phyloP scores from a whole-genome alignment of 2,329 filamentous ascomycete genomes.

The Cadophora luteo-olivacea region DNA sequence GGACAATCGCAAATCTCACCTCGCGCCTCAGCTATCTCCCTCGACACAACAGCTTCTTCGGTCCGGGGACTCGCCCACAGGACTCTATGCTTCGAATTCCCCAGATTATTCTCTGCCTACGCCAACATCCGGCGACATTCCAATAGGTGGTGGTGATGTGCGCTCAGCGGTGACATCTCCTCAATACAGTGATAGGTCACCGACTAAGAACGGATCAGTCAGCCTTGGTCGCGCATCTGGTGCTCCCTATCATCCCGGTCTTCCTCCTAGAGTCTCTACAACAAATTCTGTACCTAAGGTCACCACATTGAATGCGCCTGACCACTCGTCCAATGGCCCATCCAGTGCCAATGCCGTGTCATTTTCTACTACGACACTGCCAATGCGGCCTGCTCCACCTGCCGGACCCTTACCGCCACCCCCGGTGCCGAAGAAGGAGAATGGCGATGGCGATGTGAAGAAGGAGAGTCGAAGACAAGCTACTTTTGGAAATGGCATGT shows the following conservation, averaged over 20 bases:
- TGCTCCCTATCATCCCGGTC: conserved; percentile 49
- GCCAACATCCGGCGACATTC: conserved; percentile 76
- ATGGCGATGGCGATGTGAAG: conserved; percentile 51
- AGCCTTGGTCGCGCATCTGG: conserved; percentile 55
- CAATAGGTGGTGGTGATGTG: conserved; percentile 63
- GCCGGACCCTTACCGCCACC: conserved; percentile 66
- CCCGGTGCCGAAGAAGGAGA: conserved; percentile 56
- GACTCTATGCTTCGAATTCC: conserved; percentile 47
- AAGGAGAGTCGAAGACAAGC: conserved; percentile 60
- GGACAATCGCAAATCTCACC: conserved; percentile 93
- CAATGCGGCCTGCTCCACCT: conserved; percentile 66
- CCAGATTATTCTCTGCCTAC: conserved; percentile 59
- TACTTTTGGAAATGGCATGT: conserved; percentile 52
- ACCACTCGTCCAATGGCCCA: conserved; percentile 45
- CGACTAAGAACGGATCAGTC: conserved; percentile 49
- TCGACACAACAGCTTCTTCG: conserved; percentile 78
- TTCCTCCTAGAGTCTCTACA: conserved; percentile 58
- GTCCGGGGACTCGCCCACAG: conserved; percentile 63
- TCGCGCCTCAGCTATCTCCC: conserved; percentile 80
- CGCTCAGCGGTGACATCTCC: conserved; percentile 54
- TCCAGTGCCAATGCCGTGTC: conserved; percentile 55
- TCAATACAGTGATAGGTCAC: conserved; percentile 43
- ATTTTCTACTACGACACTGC: conserved; percentile 59
- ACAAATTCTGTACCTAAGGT: conserved; percentile 60
- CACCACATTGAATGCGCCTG: conserved; percentile 48